Conservation (phyloP, 108 stramenopile genomes). For the Fragilariopsis cylindrus region DNA sequence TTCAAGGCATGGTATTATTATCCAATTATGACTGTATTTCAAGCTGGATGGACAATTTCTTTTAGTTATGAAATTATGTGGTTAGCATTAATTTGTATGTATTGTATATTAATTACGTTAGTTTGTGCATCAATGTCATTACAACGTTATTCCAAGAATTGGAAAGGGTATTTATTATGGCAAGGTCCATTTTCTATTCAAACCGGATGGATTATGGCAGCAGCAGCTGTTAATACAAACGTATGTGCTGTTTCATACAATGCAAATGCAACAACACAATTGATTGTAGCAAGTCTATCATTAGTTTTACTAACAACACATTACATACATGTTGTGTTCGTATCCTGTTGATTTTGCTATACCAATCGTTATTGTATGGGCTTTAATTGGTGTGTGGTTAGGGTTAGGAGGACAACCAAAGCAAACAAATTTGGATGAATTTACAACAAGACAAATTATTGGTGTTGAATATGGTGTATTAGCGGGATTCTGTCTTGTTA, state of each 20-base stretch:
- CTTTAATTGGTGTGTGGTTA: constrained; percentile 46
- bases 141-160: constrained; percentile 7
- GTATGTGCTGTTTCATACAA: constrained; percentile 50
- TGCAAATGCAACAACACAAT: constrained; percentile 38
- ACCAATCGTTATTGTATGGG: constrained; percentile 62
- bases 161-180: constrained; percentile 52
- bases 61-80: constrained; percentile 63
- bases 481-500: background rate
- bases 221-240: constrained; percentile 66
- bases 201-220: constrained; percentile 80
- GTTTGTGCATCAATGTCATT: constrained; percentile 8
- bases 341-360: constrained; percentile 50
- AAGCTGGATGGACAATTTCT: constrained; percentile 66
- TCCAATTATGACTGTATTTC: constrained; percentile 39
- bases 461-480: constrained; percentile 12
- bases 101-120: constrained; percentile 29
- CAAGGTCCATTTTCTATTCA: constrained; percentile 74
- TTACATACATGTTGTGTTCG: constrained; percentile 32
- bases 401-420: constrained; percentile 46
- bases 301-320: constrained; percentile 49
- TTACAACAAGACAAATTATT: constrained; percentile 24
- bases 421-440: constrained; percentile 40
- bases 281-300: constrained; percentile 46
- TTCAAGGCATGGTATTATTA: constrained; percentile 42
- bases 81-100: constrained; percentile 56